A percentile compares a stretch with the other conserved stretches of the same genome.
Evolutionary conservation across 495 filamentous ascomycete species (phyloP).

Genomic region (Darksidea phi): DNA sequence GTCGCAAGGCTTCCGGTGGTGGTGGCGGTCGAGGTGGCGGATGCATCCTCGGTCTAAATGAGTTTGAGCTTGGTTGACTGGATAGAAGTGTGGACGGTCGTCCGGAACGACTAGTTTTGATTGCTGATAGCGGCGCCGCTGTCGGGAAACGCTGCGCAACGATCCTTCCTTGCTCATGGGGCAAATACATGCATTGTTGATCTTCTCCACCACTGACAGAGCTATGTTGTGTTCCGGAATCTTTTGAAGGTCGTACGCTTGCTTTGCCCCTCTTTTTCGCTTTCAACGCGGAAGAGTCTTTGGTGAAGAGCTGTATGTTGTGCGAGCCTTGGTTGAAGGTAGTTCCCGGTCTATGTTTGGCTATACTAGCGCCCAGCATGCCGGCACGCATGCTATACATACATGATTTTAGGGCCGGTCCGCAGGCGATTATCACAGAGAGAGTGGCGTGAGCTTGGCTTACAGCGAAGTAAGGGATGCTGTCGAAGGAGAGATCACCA

Average conservation of each 20-base stretch:
- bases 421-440: constrained; percentile 22
- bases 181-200: too few relatives aligned
- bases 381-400: constrained; percentile 13
- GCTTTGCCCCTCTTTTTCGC: not conserved
- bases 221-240: not conserved
- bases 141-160: too few relatives aligned
- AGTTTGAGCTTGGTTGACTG: not conserved
- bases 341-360: constrained; percentile 7
- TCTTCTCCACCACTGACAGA: not conserved
- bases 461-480: constrained; percentile 12
- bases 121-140: not conserved
- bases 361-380: constrained; percentile 14
- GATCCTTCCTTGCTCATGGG: too few relatives aligned
- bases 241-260: not conserved
- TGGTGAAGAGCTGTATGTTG: constrained; percentile 18
- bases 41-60: too few relatives aligned
- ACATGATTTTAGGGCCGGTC: constrained; percentile 16
- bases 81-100: not conserved
- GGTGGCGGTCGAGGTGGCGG: not conserved
- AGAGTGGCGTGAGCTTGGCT: constrained; percentile 25
- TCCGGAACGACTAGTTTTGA: not conserved
- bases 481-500: constrained; percentile 12
- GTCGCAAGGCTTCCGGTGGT: constrained; percentile 15
- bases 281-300: not conserved
- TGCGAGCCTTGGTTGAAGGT: constrained; percentile 13